phyloP scores from a whole-genome alignment of 1,284 basidiomycete species.

The Bondarzewia mesenterica region DNA sequence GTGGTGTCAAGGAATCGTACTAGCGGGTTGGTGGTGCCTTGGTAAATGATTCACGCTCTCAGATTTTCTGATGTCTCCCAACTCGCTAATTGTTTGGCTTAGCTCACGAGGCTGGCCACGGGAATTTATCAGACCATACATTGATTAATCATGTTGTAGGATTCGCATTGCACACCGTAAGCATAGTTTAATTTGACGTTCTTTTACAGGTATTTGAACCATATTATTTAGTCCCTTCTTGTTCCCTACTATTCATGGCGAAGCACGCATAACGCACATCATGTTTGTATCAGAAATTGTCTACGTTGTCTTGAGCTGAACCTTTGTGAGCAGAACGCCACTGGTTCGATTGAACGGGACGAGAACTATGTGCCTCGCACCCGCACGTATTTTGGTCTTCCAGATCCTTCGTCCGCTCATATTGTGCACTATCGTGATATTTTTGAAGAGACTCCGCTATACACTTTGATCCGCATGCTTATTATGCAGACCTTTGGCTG shows the following conservation, averaged over 20 bases:
- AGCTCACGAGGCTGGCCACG: constrained; percentile 46
- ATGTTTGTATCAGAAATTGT: constrained; percentile 19
- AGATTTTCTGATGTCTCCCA: background rate
- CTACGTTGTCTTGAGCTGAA: too few species aligned
- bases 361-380: constrained; percentile 43
- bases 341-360: constrained; percentile 40
- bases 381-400: constrained; percentile 31
- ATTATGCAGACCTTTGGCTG: constrained; percentile 61
- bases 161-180: constrained; percentile 32
- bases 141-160: constrained; percentile 35
- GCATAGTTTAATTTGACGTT: background rate
- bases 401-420: too few species aligned
- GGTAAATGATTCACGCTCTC: constrained; percentile 16
- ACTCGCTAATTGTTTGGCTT: background rate
- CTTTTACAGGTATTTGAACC: background rate
- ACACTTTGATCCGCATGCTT: constrained; percentile 52
- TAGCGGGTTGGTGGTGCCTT: constrained; percentile 46
- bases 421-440: constrained; percentile 45
- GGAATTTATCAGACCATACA: constrained; percentile 29
- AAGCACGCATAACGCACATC: constrained; percentile 41
- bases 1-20: constrained; percentile 55
- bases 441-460: constrained; percentile 66
- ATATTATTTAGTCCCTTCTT: constrained; percentile 27
- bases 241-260: constrained; percentile 47
- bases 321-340: constrained; percentile 25